phyloP scores from a whole-genome alignment of 2,329 filamentous ascomycete species.

The Cadophora sp. region DNA sequence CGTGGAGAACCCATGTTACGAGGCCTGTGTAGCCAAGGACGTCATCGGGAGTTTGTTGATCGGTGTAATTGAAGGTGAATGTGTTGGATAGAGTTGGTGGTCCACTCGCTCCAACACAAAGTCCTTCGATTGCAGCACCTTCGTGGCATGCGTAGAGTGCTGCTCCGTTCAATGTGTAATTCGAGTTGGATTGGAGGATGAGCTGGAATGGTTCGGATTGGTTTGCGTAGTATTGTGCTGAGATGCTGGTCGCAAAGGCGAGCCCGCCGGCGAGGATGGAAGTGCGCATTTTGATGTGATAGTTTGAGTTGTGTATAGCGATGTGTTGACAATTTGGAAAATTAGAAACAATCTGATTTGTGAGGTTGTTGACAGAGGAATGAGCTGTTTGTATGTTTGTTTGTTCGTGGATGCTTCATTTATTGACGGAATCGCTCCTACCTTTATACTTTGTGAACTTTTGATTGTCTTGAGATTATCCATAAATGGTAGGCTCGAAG shows the following conservation, averaged over 20 bases:
- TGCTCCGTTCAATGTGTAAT: constrained; percentile 48
- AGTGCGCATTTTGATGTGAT: constrained; percentile 34
- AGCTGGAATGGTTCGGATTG: constrained; percentile 54
- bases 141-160: constrained; percentile 53
- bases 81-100: constrained; percentile 33
- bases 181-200: constrained; percentile 46
- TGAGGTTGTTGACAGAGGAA: neutral
- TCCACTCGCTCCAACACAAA: constrained; percentile 47
- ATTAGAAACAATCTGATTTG: neutral
- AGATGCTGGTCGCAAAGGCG: constrained; percentile 31
- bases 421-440: neutral
- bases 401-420: neutral
- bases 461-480: constrained; percentile 16
- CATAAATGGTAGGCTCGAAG: constrained; percentile 9
- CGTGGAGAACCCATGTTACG: constrained; percentile 37
- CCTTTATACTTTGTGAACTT: constrained; percentile 4
- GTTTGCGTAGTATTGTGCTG: constrained; percentile 43
- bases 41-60: constrained; percentile 37
- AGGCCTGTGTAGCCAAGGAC: constrained; percentile 36
- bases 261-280: constrained; percentile 34
- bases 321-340: neutral
- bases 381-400: neutral
- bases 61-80: constrained; percentile 44
- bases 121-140: constrained; percentile 55
- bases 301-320: neutral